These are phyloP conservation scores for Eimeria sp. DNA, from an alignment of 169 alveolate genomes.

Conservation along the genomic window DNA sequence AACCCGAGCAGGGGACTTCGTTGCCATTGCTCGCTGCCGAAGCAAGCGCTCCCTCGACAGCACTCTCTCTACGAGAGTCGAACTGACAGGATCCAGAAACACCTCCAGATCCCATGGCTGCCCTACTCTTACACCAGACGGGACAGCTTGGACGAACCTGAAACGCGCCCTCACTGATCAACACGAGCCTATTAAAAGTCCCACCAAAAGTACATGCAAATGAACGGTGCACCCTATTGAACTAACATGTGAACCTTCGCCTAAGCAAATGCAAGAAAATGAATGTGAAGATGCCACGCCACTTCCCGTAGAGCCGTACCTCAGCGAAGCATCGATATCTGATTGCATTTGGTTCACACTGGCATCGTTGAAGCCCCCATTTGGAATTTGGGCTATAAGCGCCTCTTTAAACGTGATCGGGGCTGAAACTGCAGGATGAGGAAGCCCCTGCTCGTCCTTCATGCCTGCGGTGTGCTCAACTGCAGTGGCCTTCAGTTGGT, in stretches of 20 bases:
- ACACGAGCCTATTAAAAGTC: not conserved
- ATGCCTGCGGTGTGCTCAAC: not conserved
- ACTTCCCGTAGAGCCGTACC: not conserved
- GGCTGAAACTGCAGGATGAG: slow-evolving; percentile 44
- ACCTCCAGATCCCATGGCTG: slow-evolving; percentile 68
- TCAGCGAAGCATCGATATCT: not conserved
- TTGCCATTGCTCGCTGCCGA: slow-evolving; percentile 6
- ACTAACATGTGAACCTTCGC: not conserved
- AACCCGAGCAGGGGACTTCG: not conserved
- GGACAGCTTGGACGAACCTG: slow-evolving; percentile 48
- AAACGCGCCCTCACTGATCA: not conserved
- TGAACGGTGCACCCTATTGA: not conserved
- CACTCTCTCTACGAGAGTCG: not conserved
- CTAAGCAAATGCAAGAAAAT: not conserved
- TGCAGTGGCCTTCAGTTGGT: slow-evolving; percentile 15
- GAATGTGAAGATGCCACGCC: not conserved
- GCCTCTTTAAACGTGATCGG: slow-evolving; percentile 16
- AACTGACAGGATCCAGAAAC: not conserved
- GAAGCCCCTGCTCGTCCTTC: no score
- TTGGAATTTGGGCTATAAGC: not conserved
- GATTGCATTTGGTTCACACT: not conserved
- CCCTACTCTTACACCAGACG: slow-evolving; percentile 47
- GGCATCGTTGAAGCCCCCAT: not conserved
- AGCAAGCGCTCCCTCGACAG: slow-evolving; percentile 15
- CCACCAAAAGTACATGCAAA: not conserved